Base-by-base conservation (phyloP, 2,329 filamentous ascomycete genomes). In the Xylaria sp. region DNA sequence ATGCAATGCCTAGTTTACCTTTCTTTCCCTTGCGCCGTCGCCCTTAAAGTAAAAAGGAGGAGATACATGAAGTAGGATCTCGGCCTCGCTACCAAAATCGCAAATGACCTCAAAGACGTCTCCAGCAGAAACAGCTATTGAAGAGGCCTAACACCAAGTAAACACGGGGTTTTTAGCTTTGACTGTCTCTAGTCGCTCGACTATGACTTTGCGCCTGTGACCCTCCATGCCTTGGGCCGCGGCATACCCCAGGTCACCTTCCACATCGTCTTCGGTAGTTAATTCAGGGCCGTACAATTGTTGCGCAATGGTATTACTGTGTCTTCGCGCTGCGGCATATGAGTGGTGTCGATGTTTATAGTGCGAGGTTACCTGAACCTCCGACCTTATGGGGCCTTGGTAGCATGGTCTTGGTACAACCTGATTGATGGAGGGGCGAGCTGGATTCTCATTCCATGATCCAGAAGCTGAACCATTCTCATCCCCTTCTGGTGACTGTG, bases 161-260 rank as follows among this genome's bases (percentile, higher is more conserved):
- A 99, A 99, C 37, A 99, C 94, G 1, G 96, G 96, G 78, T 97
- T 97, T 79, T 92, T 92, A 78, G 91, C 93, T 86, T 98, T 98
- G 70, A 99, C 96, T 69, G 95, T 92, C 84, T 99, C 96, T 67
- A 99, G 83, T 71, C 96, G 87, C 84, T 99, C 96, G 57, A 99
- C 94, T 84, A 99, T 98, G 57, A 99, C 96, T 81, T 96, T 97
- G 75, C 94, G 88, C 79, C 92, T 90, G 76, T 94, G 93, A 13
- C 93, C 93, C 81, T 98, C 96, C 88, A 97, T 93, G 29, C 93
- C 96, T 79, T 95, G 93, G 0, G 96, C 96, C 0, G 94, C 95
- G 12, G 94, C 93, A 81, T 97, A 99, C 10, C 96, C 96, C 32
- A 99, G 83, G 80, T 99, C 96, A 0, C 96, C 96, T 76, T 97